These are phyloP conservation scores for Apiotrichum gamsii DNA, from an alignment of 1,284 basidiomycete genomes.

Conservation along the genomic window DNA sequence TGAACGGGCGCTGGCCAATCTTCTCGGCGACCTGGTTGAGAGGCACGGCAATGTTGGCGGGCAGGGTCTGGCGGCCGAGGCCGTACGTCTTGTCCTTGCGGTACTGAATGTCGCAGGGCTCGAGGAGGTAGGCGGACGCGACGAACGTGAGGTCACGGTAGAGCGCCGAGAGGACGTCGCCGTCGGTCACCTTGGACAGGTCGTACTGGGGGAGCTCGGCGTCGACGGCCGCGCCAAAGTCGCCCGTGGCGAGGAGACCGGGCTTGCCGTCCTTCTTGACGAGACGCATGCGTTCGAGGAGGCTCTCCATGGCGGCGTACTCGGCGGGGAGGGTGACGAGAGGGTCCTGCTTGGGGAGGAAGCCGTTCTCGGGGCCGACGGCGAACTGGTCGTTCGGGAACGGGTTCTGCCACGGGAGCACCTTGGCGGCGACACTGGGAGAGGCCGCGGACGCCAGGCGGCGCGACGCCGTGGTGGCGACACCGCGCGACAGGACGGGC, in stretches of 20 bases:
- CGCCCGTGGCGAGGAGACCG: slow-evolving; percentile 14
- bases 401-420: slow-evolving; percentile 12
- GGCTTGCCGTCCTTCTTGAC: slow-evolving; percentile 7
- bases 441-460: slow-evolving; percentile 1
- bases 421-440: not conserved
- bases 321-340: slow-evolving; percentile 12
- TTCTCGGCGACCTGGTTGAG: slow-evolving; percentile 12
- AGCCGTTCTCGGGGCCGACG: slow-evolving; percentile 15
- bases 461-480: slow-evolving; percentile 1
- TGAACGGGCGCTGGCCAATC: slow-evolving; percentile 20
- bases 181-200: slow-evolving; percentile 12
- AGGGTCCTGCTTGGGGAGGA: slow-evolving; percentile 16
- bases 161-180: slow-evolving; percentile 13
- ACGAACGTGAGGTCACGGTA: slow-evolving; percentile 22
- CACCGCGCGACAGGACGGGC: not conserved
- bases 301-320: slow-evolving; percentile 16
- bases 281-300: slow-evolving; percentile 18
- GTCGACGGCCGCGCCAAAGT: slow-evolving; percentile 14
- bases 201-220: slow-evolving; percentile 17
- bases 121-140: slow-evolving; percentile 17
- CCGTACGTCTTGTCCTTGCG: slow-evolving; percentile 16
- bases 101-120: slow-evolving; percentile 19
- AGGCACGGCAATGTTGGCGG: slow-evolving; percentile 17
- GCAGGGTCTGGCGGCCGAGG: slow-evolving; percentile 17
- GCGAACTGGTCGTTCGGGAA: slow-evolving; percentile 13